Evolutionary conservation across 2,329 filamentous ascomycete genomes (phyloP).

Genomic region (Cercospora sp.): DNA sequence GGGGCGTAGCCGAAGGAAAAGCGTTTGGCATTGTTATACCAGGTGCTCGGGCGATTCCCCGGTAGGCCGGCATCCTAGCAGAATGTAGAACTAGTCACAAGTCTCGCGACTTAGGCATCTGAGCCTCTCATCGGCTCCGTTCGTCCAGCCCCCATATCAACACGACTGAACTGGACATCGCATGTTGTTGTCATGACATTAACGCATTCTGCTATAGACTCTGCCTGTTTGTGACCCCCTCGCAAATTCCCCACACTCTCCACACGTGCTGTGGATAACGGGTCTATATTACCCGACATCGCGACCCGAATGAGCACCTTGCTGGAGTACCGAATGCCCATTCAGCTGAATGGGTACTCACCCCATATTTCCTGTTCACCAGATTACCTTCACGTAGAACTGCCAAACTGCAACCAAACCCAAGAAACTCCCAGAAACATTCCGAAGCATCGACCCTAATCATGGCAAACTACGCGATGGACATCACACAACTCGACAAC

Average conservation of each 20-base stretch:
- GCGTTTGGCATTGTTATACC: not conserved
- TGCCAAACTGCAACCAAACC: not conserved
- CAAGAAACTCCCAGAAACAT: not conserved
- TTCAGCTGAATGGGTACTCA: not conserved
- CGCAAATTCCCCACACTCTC: not conserved
- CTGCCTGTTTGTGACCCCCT: not conserved
- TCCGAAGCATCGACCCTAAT: not conserved
- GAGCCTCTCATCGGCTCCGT: not conserved
- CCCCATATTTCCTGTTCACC: not conserved
- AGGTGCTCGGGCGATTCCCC: not conserved
- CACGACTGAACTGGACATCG: not conserved
- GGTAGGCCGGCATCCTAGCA: not conserved
- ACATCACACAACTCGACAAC: slow-evolving; percentile 15
- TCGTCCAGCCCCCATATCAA: not conserved
- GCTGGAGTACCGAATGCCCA: not conserved
- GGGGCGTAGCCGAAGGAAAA: not conserved
- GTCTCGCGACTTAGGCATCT: not conserved
- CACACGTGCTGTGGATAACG: not conserved
- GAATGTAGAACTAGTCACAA: not conserved
- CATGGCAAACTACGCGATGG: not conserved
- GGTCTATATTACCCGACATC: not conserved
- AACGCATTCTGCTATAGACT: not conserved
- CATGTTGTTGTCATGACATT: not conserved
- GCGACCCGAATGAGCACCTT: slow-evolving; percentile 9
- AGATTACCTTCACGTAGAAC: not conserved